phyloP scores from a whole-genome alignment of 1,139 yeast species.

The Arxiozyma telluris region DNA sequence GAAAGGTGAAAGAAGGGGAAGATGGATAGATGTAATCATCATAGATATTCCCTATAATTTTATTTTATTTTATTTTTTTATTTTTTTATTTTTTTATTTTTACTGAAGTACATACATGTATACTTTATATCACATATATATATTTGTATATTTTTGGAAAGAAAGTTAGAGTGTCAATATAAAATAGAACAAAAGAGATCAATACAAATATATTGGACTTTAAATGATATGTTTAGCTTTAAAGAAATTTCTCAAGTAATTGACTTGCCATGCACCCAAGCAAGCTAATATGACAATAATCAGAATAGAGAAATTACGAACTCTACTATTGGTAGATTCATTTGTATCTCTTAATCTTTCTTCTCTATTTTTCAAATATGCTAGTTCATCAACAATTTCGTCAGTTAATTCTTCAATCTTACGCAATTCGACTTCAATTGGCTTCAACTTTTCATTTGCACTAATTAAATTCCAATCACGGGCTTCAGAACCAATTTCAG shows the following conservation, averaged over 20 bases:
- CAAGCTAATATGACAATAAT: slow-evolving; percentile 61
- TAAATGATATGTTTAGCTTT: slow-evolving; percentile 87
- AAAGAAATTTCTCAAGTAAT: slow-evolving; percentile 86
- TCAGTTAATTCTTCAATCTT: slow-evolving; percentile 74
- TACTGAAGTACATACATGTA: neutral
- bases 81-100: too few relatives aligned
- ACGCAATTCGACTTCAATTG: slow-evolving; percentile 81
- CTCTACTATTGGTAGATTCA: slow-evolving; percentile 75
- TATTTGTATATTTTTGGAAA: neutral
- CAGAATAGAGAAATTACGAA: slow-evolving; percentile 70
- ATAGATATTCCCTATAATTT: neutral
- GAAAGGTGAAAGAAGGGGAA: neutral
- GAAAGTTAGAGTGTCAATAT: neutral
- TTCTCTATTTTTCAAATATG: slow-evolving; percentile 79
- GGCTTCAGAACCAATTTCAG: slow-evolving; percentile 93
- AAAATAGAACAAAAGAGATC: neutral
- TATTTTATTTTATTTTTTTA: neutral
- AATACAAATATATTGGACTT: slow-evolving; percentile 6
- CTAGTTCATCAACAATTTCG: slow-evolving; percentile 70
- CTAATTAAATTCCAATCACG: slow-evolving; percentile 96
- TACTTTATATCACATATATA: too few relatives aligned
- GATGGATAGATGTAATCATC: neutral
- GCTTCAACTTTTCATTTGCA: slow-evolving; percentile 86
- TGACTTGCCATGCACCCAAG: slow-evolving; percentile 86
- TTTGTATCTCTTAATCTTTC: slow-evolving; percentile 91